Evolutionary conservation across 2,329 filamentous ascomycete species (phyloP), one percentile per base, ranked within the genome.

Genomic region (Mycogone perniciosa): DNA sequence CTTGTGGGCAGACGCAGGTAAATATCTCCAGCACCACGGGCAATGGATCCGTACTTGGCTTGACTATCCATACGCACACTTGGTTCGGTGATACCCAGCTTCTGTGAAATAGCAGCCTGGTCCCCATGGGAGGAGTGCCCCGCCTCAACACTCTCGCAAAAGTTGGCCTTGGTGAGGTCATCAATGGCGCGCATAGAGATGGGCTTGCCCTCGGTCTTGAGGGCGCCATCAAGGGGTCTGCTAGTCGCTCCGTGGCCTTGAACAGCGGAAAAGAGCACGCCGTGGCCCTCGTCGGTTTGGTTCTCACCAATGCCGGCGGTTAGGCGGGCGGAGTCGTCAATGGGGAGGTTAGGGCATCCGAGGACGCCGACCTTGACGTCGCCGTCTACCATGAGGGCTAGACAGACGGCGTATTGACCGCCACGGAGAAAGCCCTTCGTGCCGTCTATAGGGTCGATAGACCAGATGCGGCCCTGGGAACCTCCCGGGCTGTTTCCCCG

Each of bases 1-100:
- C 82, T 87, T 54, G 89, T 86, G 4, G 93, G 93, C 52, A 99
- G 74, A 48, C 95, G 82, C 52, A 99, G 79, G 72, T 99, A 99
- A 58, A 99, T 85, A 65, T 99, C 93, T 45, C 91, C 93, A 5
- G 91, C 90, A 42, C 93, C 93, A 56, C 93, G 80, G 34, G 93
- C 93, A 66, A 99, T 95, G 34, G 88, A 93, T 55, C 86, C 92
- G 71, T 99, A 99, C 72, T 99, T 99, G 61, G 93, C 92, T 72
- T 99, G 93, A 47, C 89, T 95, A 73, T 99, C 93, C 86, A 99
- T 93, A 57, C 92, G 83, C 54, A 99, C 91, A 59, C 87, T 90
- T n/a, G 87, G 82, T 61, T 82, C 84, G 26, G 87, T 92, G 69
- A 99, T 96, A 49, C 90, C 90, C 5, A 99, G 80, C 64, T 84